Percentiles rank a stretch among this genome's conserved stretches.
Conservation (phyloP, 2,329 filamentous ascomycete species). For the Microdochium paspali region DNA sequence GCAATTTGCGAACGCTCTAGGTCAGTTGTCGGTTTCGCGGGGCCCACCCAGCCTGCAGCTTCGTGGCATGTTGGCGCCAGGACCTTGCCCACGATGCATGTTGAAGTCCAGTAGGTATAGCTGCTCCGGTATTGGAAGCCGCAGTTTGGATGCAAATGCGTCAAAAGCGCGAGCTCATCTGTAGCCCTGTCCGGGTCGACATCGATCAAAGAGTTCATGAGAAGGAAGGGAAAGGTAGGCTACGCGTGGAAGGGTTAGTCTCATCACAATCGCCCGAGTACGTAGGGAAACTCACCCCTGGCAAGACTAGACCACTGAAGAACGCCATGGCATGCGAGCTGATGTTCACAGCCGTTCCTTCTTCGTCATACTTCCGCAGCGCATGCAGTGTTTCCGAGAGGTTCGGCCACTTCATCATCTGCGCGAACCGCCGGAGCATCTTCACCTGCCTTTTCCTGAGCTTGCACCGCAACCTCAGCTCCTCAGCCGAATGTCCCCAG, state of each 20-base stretch:
- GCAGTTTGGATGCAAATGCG: constrained; percentile 57
- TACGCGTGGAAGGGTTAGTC: too few relatives aligned
- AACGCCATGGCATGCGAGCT: constrained; percentile 69
- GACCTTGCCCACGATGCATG: constrained; percentile 67
- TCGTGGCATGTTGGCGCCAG: constrained; percentile 62
- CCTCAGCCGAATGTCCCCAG: constrained; percentile 41
- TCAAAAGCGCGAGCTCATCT: constrained; percentile 56
- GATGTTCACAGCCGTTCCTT: constrained; percentile 47
- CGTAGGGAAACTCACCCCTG: constrained; percentile 52
- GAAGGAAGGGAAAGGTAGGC: constrained; percentile 60
- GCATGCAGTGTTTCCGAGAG: constrained; percentile 53
- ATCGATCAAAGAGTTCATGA: constrained; percentile 72
- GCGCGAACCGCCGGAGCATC: constrained; percentile 58
- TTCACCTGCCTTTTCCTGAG: constrained; percentile 60
- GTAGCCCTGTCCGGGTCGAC: constrained; percentile 60
- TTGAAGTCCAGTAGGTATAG: constrained; percentile 68
- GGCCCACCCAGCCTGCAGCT: constrained; percentile 66
- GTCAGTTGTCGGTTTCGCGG: constrained; percentile 58
- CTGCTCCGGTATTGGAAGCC: constrained; percentile 69
- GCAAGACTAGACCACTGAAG: constrained; percentile 65
- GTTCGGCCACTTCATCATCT: constrained; percentile 71
- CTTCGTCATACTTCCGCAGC: constrained; percentile 49
- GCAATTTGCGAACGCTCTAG: constrained; percentile 62
- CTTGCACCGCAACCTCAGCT: constrained; percentile 54
- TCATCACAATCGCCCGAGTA: too few relatives aligned